These are phyloP conservation scores for Malassezia sympodialis DNA, from an alignment of 1,284 basidiomycete species.

Conservation along the genomic window DNA sequence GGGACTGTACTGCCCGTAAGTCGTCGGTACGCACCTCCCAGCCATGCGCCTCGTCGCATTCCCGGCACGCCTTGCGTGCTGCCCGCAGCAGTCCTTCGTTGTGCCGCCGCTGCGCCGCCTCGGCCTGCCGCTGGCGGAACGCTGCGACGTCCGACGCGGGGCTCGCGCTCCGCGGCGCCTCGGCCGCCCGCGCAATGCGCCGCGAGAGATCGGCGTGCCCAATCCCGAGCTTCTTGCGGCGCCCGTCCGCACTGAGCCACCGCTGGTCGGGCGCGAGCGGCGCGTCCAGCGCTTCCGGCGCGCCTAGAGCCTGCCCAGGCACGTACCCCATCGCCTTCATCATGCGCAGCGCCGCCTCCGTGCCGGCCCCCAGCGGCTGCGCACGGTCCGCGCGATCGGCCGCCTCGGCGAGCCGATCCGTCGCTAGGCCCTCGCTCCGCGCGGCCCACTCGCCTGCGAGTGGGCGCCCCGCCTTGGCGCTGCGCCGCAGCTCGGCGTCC, in stretches of 20 bases:
- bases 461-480: constrained; percentile 1
- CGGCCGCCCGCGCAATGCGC: constrained; percentile 7
- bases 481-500: constrained; percentile 6
- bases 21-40: constrained; percentile 3
- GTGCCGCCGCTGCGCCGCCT: constrained; percentile 18
- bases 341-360: constrained; percentile 23
- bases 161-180: background rate
- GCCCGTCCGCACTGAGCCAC: constrained; percentile 19
- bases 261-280: constrained; percentile 27
- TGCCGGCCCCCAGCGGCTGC: constrained; percentile 8
- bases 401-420: background rate
- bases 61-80: constrained; percentile 22
- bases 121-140: constrained; percentile 17
- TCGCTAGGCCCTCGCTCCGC: constrained; percentile 1
- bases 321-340: constrained; percentile 35
- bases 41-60: constrained; percentile 18
- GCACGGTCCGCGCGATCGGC: background rate
- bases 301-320: constrained; percentile 20
- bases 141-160: constrained; percentile 1
- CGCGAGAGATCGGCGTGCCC: constrained; percentile 11
- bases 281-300: constrained; percentile 1
- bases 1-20: constrained; percentile 21
- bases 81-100: constrained; percentile 15
- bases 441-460: constrained; percentile 10
- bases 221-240: constrained; percentile 19